Evolutionary conservation across 768 basidiomycete species (phyloP).

Genomic region (Leccinum variicolor): DNA sequence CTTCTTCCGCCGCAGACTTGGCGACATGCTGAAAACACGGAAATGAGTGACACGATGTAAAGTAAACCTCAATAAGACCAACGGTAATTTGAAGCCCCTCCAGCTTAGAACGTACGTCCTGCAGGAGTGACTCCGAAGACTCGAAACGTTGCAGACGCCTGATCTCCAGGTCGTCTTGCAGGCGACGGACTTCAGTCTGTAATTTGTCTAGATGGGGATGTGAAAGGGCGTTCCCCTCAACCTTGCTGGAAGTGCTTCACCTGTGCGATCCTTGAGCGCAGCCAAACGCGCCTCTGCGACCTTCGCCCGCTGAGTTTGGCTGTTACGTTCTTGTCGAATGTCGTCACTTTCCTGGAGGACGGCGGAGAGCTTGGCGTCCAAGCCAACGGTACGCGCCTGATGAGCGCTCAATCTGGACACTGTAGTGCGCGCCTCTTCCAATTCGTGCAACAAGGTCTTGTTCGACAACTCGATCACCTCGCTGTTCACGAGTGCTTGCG

Average conservation of each 20-base stretch:
- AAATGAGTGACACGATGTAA: conserved; percentile 13
- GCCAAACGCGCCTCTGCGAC: conserved; percentile 64
- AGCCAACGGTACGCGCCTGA: conserved; percentile 66
- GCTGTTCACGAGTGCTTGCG: conserved; percentile 74
- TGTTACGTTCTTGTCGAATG: conserved; percentile 76
- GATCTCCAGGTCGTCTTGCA: conserved; percentile 62
- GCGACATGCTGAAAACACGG: conserved; percentile 35
- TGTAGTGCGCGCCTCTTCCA: conserved; percentile 67
- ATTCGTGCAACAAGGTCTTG: conserved; percentile 66
- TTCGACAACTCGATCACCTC: conserved; percentile 81
- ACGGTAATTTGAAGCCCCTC: conserved; percentile 61
- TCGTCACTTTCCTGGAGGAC: conserved; percentile 80
- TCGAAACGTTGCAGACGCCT: conserved; percentile 59
- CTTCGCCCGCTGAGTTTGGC: conserved; percentile 62
- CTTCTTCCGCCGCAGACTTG: conserved; percentile 37
- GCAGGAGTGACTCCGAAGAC: conserved; percentile 62
- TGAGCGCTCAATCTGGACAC: conserved; percentile 67
- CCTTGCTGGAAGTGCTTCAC: conserved; percentile 34
- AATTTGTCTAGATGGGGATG: conserved; percentile 53
- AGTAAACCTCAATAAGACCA: conserved; percentile 20
- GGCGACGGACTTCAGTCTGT: conserved; percentile 58
- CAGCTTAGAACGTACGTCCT: conserved; percentile 61
- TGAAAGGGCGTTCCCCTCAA: conserved; percentile 2
- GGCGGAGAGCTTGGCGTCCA: conserved; percentile 61
- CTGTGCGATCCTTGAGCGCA: conserved; percentile 63